These are phyloP conservation scores for Bassia scoparia DNA, from an alignment of 148 eudicot species.

Conservation along the genomic window DNA sequence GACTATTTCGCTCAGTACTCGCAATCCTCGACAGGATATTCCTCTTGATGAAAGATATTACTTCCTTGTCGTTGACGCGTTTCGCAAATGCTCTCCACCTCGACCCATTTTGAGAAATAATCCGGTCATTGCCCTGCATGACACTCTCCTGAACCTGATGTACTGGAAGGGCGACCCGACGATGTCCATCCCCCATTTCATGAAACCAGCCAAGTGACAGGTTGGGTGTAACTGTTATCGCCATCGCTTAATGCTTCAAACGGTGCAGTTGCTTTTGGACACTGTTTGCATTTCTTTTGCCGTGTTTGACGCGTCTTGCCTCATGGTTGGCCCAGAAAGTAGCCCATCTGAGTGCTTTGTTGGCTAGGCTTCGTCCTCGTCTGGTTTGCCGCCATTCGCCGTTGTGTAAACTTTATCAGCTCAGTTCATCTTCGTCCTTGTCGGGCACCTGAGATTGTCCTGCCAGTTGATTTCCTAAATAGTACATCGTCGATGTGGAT, in stretches of 20 bases:
- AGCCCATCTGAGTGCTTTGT: too few species aligned
- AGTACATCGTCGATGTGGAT: too few species aligned
- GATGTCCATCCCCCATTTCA: constrained; percentile 4
- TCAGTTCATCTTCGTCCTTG: too few species aligned
- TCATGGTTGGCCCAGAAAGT: too few species aligned
- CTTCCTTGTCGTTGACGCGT: background rate
- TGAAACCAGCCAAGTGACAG: background rate
- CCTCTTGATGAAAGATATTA: background rate
- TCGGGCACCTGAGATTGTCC: too few species aligned
- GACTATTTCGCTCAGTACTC: background rate
- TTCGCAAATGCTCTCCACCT: background rate
- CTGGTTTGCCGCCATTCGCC: too few species aligned
- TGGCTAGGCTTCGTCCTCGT: too few species aligned
- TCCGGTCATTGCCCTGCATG: background rate
- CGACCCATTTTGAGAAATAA: constrained; percentile 12
- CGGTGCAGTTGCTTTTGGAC: too few species aligned
- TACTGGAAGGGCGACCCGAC: background rate
- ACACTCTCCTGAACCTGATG: background rate
- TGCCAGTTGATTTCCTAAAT: too few species aligned
- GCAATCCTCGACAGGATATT: background rate
- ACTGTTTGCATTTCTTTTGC: too few species aligned
- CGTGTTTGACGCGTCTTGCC: too few species aligned
- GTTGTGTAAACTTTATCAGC: too few species aligned
- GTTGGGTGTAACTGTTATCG: background rate
- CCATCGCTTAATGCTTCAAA: background rate